A percentile compares a stretch with the other conserved stretches of the same genome.
phyloP scores from a whole-genome alignment of 225 moss, liverwort and hornwort species.

The Pleurozium schreberi region DNA sequence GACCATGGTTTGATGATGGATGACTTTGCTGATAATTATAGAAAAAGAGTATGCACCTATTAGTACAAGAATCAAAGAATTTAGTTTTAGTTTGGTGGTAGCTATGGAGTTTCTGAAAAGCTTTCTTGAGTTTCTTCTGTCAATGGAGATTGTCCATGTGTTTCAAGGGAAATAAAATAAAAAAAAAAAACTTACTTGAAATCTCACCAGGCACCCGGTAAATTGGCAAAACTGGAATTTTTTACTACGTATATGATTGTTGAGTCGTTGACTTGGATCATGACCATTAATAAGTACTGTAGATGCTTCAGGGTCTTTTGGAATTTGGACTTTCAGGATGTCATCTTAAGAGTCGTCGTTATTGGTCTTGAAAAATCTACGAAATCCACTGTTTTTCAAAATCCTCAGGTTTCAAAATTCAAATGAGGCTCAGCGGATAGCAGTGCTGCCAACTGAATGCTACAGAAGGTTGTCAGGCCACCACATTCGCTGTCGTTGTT shows the following conservation, averaged over 20 bases:
- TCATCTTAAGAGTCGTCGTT: neutral
- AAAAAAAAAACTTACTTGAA: no score
- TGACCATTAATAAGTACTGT: rapidly evolving
- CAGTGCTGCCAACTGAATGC: neutral
- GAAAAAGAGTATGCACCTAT: no score
- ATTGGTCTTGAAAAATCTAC: neutral
- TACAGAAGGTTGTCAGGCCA: neutral
- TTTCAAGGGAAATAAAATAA: no score
- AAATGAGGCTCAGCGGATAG: neutral
- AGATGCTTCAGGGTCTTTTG: neutral
- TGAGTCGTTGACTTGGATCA: neutral
- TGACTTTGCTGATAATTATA: no score
- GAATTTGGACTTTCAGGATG: neutral
- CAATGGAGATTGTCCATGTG: no score
- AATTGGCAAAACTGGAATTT: no score
- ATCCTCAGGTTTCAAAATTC: neutral
- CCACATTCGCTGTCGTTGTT: no score
- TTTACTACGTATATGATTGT: neutral
- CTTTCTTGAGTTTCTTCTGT: no score
- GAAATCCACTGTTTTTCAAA: neutral
- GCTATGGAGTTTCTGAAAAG: no score
- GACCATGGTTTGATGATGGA: no score
- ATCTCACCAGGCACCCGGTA: neutral
- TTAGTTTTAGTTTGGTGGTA: no score
- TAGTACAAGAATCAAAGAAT: no score